These are phyloP conservation scores for Lipomyces orientalis DNA, from an alignment of 805 yeast species.

Conservation along the genomic window DNA sequence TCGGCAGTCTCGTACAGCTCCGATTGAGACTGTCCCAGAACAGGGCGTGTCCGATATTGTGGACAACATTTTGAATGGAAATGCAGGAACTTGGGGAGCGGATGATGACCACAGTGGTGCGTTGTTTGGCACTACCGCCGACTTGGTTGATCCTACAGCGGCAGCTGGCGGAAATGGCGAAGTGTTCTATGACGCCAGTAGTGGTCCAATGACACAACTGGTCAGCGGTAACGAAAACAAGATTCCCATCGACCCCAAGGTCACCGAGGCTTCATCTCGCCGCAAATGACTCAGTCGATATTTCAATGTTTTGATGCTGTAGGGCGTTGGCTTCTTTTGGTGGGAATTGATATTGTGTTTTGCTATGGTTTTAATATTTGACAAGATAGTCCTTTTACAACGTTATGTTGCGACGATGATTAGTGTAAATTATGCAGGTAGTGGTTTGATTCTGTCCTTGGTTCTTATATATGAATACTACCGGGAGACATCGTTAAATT, in stretches of 20 bases:
- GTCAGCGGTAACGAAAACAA: conserved; percentile 24
- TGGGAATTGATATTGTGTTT: background rate
- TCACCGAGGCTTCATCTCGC: conserved; percentile 34
- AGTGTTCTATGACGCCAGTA: conserved; percentile 25
- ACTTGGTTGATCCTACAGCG: conserved; percentile 29
- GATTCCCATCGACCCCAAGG: conserved; percentile 36
- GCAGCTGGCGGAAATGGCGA: conserved; percentile 11
- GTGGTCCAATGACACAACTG: conserved; percentile 16
- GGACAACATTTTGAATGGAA: conserved; percentile 24
- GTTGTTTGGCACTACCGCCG: conserved; percentile 21
- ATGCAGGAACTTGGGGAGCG: conserved; percentile 21
- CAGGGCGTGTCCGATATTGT: conserved; percentile 19
- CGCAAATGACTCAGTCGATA: conserved; percentile 22
- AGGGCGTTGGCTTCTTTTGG: background rate
- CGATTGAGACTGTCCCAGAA: conserved; percentile 16
- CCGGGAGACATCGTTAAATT: background rate
- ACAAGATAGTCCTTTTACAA: background rate
- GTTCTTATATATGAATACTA: background rate
- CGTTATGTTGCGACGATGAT: background rate
- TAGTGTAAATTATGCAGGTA: conserved; percentile 6
- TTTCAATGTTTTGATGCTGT: background rate
- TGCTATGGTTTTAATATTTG: background rate
- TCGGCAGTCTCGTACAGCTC: conserved; percentile 34
- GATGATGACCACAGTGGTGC: conserved; percentile 29
- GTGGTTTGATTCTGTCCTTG: background rate